Base-by-base conservation (phyloP, 106 monocot species). In the Acorus calamus region DNA sequence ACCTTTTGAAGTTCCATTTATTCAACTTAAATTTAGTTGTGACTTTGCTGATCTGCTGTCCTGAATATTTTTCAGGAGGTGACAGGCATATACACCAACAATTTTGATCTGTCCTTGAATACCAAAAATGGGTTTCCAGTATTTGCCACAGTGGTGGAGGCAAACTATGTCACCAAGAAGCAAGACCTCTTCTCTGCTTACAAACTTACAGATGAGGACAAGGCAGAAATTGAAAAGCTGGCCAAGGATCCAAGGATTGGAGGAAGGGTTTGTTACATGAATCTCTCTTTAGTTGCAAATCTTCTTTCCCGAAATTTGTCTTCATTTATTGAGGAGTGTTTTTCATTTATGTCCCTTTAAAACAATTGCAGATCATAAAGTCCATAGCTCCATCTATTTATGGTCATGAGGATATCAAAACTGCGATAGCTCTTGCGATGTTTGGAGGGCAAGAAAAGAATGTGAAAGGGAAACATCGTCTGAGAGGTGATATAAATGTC, bases 61-160 rank as follows among this genome's bases (percentile, higher is more conserved):
- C 58, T 42, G 68, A 55, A 53, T 63, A 4, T 3, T 71, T 73
- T 84, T 75, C 83, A 98, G 98, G 98, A 98, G 63, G 98, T 98
- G 57, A 98, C 98, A n/a, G 98, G 98, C 61, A 92, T 98, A 69
- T 98, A 98, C 65, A 98, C 98, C 3, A 98, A 98, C 65, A 98
- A 98, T 52, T 98, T 98, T 71, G 98, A 98, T 73, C 72, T 98
- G 49, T 98, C 98, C 6, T 66, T 98, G 66, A 98, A 98, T 66
- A 98, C 98, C 3, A 98, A 98, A 76, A 98, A 98, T 70, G 98
- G 98, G 49, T 98, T 98, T 60, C 98, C 98, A 43, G 98, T 98
- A 11, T 98, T 98, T 76, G 83, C 98, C 55, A 98, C 92, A 0
- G 91, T 98, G 12, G 83, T 98, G 12, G 98, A 98, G 66, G 98